Evolutionary conservation across 116 monocot genomes (phyloP), one percentile per base, ranked within the genome.

Genomic region (Papilionanthe hybrid): DNA sequence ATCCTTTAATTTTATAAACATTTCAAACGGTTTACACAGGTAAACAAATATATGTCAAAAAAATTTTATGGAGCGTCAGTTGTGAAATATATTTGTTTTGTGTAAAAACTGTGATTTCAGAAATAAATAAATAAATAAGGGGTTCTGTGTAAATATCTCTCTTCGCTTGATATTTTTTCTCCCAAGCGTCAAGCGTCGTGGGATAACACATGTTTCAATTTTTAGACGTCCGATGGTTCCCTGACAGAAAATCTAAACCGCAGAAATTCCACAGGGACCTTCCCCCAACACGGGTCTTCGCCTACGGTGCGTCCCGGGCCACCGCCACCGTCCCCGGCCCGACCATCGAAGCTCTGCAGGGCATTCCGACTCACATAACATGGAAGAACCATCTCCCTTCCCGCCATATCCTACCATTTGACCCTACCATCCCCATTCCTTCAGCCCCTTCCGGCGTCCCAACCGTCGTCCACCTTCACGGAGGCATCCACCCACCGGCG

Each of bases 391-490:
- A 90, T 78, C 92, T 94, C 28, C 92, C 94, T 0, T 8, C 13
- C 22, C 27, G 28, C 77, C 94, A 94, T 79, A 88, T 94, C 81
- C 90, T 94, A 43, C 86, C 90, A 0, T 83, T 75, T 77, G 94
- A 94, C 55, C 86, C 76, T n/a, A 87, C 91, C 18, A 86, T 90
- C 55, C 79, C 88, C 42, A 72, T 72, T 32, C 85, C 92, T 75
- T 29, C 83, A 50, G 17, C 37, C 79, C 66, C 50, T 56, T 53
- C 80, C 66, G 93, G 93, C 47, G 82, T 93, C 84, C 93, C 93
- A 27, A 76, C 93, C 45, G 91, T 91, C 78, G 91, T 88, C 78
- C 95, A 96, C 75, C 91, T 96, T 79, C 96, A 96, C 75, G 96
- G 96, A 37, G 96, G 92, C 63, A 55, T 91, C 69, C 85, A 88